A percentile compares a stretch with the other conserved stretches of the same genome.
phyloP scores from a whole-genome alignment of 192 early-diverging fungal genomes.

The Coemansia sp. region DNA sequence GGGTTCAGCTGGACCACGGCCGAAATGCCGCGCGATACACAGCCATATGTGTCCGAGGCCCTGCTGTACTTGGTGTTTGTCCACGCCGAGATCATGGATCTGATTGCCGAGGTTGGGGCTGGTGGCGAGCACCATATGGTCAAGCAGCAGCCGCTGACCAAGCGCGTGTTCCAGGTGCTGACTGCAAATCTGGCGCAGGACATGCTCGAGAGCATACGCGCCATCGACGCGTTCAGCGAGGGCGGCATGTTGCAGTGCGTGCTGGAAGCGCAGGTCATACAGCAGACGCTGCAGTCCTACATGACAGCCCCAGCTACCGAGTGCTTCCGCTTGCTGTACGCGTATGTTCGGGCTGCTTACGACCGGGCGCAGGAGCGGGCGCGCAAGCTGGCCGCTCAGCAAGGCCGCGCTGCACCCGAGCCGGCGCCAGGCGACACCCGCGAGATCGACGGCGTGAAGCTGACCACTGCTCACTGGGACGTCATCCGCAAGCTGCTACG shows the following conservation, averaged over 20 bases:
- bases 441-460: constrained; percentile 29
- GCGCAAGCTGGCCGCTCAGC: constrained; percentile 29
- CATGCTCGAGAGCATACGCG: constrained; percentile 72
- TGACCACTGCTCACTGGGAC: constrained; percentile 47
- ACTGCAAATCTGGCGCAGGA: constrained; percentile 73
- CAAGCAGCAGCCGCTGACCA: constrained; percentile 66
- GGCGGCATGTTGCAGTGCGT: constrained; percentile 95
- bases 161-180: constrained; percentile 71
- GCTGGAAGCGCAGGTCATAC: constrained; percentile 86
- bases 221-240: constrained; percentile 81
- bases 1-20: constrained; percentile 83
- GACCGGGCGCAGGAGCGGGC: constrained; percentile 50
- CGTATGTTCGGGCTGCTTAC: constrained; percentile 65
- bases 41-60: constrained; percentile 84
- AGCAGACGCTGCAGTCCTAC: constrained; percentile 78
- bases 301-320: constrained; percentile 63
- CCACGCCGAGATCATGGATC: constrained; percentile 85
- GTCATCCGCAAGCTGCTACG: constrained; percentile 53
- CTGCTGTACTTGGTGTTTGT: constrained; percentile 82
- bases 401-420: constrained; percentile 34
- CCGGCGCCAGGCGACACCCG: constrained; percentile 15
- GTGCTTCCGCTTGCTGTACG: constrained; percentile 73
- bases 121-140: constrained; percentile 53
- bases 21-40: constrained; percentile 76
- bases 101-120: constrained; percentile 57